Evolutionary conservation across 495 filamentous ascomycete genomes (phyloP).

Genomic region (Neurospora sp.): DNA sequence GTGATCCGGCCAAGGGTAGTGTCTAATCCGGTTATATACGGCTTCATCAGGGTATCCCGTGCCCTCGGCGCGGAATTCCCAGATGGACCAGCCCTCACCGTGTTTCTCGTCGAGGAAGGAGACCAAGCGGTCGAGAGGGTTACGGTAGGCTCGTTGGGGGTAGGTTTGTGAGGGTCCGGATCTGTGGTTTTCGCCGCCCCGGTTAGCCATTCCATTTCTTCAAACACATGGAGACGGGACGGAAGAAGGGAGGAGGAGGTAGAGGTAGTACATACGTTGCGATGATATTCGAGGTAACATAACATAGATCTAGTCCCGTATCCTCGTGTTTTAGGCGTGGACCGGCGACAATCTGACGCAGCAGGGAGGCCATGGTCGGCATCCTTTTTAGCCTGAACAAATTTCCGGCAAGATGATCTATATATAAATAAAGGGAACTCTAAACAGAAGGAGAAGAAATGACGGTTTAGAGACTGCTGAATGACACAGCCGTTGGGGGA

Average conservation of each 20-base stretch:
- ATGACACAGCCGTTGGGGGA: neutral
- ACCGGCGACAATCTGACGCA: conserved; percentile 56
- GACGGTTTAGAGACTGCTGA: neutral
- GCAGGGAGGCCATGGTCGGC: conserved; percentile 38
- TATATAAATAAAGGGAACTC: neutral
- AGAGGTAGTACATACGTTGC: conserved; percentile 40
- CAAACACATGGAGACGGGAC: neutral
- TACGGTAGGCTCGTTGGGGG: conserved; percentile 84
- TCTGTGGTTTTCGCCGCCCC: conserved; percentile 9
- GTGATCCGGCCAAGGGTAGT: conserved; percentile 95
- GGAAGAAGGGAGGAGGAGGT: neutral
- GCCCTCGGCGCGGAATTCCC: conserved; percentile 94
- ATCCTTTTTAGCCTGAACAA: neutral
- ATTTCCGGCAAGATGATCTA: neutral
- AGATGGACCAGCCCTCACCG: conserved; percentile 77
- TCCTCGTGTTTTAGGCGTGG: conserved; percentile 75
- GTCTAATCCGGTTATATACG: conserved; percentile 71
- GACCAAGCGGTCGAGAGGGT: conserved; percentile 76
- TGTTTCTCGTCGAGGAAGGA: conserved; percentile 80
- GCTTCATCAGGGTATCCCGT: conserved; percentile 89
- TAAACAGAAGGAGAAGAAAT: neutral
- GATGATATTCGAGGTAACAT: conserved; percentile 73
- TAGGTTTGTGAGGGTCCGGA: conserved; percentile 84
- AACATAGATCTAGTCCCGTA: conserved; percentile 87
- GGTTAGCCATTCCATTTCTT: neutral